Percentiles rank a stretch among this genome's conserved stretches.
phyloP scores from a whole-genome alignment of 176 grass and related monocot genomes.

The Carex kokanica region DNA sequence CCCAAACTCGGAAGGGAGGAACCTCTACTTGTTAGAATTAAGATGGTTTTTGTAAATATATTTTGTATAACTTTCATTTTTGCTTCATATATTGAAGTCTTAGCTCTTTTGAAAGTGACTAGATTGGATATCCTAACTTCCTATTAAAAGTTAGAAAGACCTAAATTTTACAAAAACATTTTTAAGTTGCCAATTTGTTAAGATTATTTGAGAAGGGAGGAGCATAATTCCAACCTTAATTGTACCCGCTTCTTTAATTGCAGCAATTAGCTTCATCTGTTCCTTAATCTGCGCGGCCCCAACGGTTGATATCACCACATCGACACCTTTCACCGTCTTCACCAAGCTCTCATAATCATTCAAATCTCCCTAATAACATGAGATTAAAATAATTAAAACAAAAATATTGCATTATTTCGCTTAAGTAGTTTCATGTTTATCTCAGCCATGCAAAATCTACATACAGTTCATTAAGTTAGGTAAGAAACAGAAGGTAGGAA shows the following conservation, averaged over 20 bases:
- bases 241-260: slow-evolving; percentile 12
- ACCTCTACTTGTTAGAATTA: not conserved
- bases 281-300: not conserved
- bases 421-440: not conserved
- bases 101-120: not conserved
- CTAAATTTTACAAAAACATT: not conserved
- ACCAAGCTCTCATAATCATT: slow-evolving; percentile 23
- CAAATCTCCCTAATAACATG: slow-evolving; percentile 5
- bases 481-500: too few species aligned
- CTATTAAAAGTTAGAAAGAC: not conserved
- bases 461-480: too few species aligned
- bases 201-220: not conserved
- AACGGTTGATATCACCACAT: slow-evolving; percentile 7
- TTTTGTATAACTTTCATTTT: not conserved
- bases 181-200: not conserved
- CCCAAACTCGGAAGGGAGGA: slow-evolving; percentile 35
- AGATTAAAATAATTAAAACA: not conserved
- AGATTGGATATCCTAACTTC: not conserved
- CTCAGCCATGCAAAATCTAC: too few species aligned
- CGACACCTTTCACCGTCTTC: not conserved
- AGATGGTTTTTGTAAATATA: not conserved
- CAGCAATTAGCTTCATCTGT: slow-evolving; percentile 9
- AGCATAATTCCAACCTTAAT: not conserved
- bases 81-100: not conserved
- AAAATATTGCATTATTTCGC: not conserved